phyloP scores from a whole-genome alignment of 2,329 filamentous ascomycete genomes.

The Tolypocladium pustulatum region DNA sequence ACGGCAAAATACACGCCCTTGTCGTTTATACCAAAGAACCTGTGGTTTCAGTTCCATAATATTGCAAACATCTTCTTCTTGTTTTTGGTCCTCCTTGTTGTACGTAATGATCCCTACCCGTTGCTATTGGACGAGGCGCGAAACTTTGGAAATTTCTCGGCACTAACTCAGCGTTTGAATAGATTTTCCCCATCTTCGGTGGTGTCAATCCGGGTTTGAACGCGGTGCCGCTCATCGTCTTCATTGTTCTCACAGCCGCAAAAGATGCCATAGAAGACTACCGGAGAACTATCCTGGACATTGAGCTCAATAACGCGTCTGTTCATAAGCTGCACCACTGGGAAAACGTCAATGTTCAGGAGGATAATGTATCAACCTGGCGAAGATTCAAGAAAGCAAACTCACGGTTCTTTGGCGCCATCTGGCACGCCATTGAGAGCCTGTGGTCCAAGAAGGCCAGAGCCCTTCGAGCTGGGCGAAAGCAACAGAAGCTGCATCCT shows the following conservation, averaged over 20 bases:
- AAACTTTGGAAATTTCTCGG: conserved; percentile 5
- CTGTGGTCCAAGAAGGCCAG: conserved; percentile 41
- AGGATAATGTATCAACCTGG: conserved; percentile 80
- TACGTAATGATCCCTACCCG: conserved; percentile 38
- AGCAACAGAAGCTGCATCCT: conserved; percentile 11
- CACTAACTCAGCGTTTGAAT: conserved; percentile 6
- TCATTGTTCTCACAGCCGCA: conserved; percentile 76
- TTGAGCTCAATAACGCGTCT: conserved; percentile 89
- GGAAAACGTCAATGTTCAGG: conserved; percentile 85
- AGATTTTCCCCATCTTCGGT: conserved; percentile 97
- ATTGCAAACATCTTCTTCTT: conserved; percentile 98
- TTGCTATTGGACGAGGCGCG: neutral
- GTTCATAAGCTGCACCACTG: conserved; percentile 83
- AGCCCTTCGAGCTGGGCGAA: conserved; percentile 39
- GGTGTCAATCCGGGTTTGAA: conserved; percentile 82
- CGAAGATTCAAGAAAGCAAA: conserved; percentile 83
- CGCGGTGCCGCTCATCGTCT: conserved; percentile 85
- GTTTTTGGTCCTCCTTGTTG: conserved; percentile 86
- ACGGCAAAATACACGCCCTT: conserved; percentile 96
- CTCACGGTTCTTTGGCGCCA: conserved; percentile 46
- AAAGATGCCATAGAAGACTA: conserved; percentile 97
- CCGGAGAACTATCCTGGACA: conserved; percentile 81
- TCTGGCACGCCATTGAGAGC: conserved; percentile 37
- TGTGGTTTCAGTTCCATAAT: conserved; percentile 98
- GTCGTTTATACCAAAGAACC: conserved; percentile 90